Evolutionary conservation across 2,329 filamentous ascomycete genomes (phyloP).

Genomic region (Calonectria fujianensis): DNA sequence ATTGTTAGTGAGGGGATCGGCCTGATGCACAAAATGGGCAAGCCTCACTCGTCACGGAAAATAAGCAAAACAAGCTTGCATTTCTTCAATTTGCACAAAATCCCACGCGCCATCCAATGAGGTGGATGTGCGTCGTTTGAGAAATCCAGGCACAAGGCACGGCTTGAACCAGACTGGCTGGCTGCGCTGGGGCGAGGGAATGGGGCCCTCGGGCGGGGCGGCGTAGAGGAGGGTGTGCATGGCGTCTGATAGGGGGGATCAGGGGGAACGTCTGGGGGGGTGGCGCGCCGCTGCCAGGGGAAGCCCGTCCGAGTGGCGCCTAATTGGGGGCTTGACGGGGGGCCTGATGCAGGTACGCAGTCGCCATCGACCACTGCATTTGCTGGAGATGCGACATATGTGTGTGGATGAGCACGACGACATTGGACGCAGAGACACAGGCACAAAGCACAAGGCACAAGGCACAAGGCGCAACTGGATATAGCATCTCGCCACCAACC

Average conservation of each 20-base stretch:
- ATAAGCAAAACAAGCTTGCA: conserved; percentile 25
- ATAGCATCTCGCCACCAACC: not conserved
- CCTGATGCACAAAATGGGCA: conserved; percentile 20
- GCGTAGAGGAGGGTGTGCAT: conserved; percentile 8
- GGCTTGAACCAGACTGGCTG: conserved; percentile 24
- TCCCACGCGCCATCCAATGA: not conserved
- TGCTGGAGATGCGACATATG: conserved; percentile 22
- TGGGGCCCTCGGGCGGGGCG: conserved; percentile 17
- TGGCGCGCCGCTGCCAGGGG: conserved; percentile 38
- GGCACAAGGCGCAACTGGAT: not conserved
- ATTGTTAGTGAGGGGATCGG: conserved; percentile 24
- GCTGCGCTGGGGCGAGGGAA: conserved; percentile 18
- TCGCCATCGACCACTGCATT: conserved; percentile 33
- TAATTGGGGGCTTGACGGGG: conserved; percentile 17
- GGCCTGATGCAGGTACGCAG: conserved; percentile 52
- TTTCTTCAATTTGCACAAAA: conserved; percentile 36
- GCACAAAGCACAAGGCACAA: not conserved
- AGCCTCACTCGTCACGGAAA: conserved; percentile 29
- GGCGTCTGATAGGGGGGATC: conserved; percentile 22
- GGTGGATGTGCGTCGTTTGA: not conserved
- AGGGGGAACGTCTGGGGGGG: conserved; percentile 22
- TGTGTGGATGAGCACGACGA: not conserved
- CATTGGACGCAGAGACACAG: conserved; percentile 1
- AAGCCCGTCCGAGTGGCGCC: conserved; percentile 27
- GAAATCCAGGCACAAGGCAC: conserved; percentile 22